Base-by-base conservation (phyloP, 495 filamentous ascomycete species). In the Parachaetomium inaequale region DNA sequence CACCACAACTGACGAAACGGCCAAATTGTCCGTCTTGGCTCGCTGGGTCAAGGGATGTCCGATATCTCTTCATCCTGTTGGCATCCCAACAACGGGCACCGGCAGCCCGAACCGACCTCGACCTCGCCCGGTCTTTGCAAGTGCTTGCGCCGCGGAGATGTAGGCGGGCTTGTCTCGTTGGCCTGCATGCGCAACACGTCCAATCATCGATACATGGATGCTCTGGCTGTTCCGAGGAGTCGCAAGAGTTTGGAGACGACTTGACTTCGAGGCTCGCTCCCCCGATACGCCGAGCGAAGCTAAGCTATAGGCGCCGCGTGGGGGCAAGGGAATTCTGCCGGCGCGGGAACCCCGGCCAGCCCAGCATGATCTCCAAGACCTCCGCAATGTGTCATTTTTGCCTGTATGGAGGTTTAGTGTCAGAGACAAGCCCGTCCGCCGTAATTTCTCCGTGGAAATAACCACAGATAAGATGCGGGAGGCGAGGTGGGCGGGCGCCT, bases 21-120 rank as follows among this genome's bases (percentile, higher is more conserved):
- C 54, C 52, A 62, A 55, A 68, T 68, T 66, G 57, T 66, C 59
- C 57, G 55, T 62, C 65, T 64, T 64, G 65, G 65, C 65, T 47
- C 47, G 15, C 47, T 29, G 26, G 31, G 29, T 10, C n/a, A n/a
- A 25, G 46, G 46, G 40, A 56, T 42, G 54, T 34, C 55, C 17
- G 17, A 32, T n/a, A n/a, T n/a, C n/a, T n/a, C n/a, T 43, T 52
- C 7, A 42, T 26, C 38, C 21, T 29, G 36, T 7, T 21, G 34
- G 36, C 23, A 32, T 28, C 19, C 14, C 54, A 26, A 45, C 11
- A 14, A 28, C 32, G 26, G 19, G 23, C 12, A 17, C 38, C 23
- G 38, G 34, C 4, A 43, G 15, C 54, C 15, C 36, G 26, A 8
- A 55, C 4, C 19, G 1, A 26, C 23, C 58, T 14, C 26, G 4